Percentiles rank a stretch among this genome's conserved stretches.
Evolutionary conservation across 2,329 filamentous ascomycete genomes (phyloP).

Genomic region (Zopfia rhizophila): DNA sequence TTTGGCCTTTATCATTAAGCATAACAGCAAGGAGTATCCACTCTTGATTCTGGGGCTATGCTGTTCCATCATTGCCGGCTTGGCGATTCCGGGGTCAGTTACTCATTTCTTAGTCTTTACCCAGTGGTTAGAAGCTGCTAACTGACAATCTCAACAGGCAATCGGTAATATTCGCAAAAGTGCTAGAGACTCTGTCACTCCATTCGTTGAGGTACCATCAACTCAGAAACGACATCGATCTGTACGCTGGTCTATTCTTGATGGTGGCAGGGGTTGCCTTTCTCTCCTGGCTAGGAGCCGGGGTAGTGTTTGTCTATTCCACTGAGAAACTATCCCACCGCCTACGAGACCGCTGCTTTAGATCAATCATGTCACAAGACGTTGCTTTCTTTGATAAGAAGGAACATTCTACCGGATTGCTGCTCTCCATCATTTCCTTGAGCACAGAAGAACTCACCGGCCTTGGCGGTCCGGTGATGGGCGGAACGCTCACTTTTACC

Average conservation of each 20-base stretch:
- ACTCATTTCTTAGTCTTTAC: too few relatives aligned
- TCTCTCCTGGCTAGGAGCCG: not conserved
- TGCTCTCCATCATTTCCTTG: slow-evolving; percentile 69
- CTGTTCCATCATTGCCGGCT: too few relatives aligned
- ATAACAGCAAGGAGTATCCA: too few relatives aligned
- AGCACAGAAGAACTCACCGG: slow-evolving; percentile 88
- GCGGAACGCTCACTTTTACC: slow-evolving; percentile 79
- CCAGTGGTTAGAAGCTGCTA: too few relatives aligned
- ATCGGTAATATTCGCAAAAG: slow-evolving; percentile 82
- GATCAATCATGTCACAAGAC: slow-evolving; percentile 87
- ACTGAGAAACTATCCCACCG: slow-evolving; percentile 86
- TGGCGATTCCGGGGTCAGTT: too few relatives aligned
- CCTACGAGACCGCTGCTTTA: slow-evolving; percentile 81
- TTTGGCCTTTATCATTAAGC: too few relatives aligned
- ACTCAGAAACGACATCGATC: slow-evolving; percentile 74
- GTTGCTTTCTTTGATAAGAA: slow-evolving; percentile 88
- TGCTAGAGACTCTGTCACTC: slow-evolving; percentile 75
- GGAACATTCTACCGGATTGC: slow-evolving; percentile 84
- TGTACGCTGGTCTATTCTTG: slow-evolving; percentile 1
- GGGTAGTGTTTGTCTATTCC: slow-evolving; percentile 74
- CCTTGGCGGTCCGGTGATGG: slow-evolving; percentile 85
- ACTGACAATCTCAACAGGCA: slow-evolving; percentile 71
- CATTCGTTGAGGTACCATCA: slow-evolving; percentile 66
- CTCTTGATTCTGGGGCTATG: too few relatives aligned
- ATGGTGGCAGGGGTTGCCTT: not conserved